phyloP scores from a whole-genome alignment of 2,329 filamentous ascomycete species.

The Pestalotiopsis sp. region DNA sequence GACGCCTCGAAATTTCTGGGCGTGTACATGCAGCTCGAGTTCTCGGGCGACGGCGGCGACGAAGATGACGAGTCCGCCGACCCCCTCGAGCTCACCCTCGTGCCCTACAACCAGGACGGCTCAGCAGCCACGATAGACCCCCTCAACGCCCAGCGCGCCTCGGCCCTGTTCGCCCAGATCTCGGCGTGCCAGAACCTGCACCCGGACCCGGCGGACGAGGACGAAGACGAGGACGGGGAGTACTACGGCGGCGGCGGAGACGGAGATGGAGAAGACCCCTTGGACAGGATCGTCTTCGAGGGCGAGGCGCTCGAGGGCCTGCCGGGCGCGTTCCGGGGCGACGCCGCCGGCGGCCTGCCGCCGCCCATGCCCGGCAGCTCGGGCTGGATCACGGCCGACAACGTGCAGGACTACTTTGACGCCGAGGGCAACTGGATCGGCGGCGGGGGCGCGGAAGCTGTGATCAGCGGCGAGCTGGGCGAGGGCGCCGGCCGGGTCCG shows the following conservation, averaged over 20 bases:
- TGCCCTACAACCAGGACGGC: slow-evolving; percentile 46
- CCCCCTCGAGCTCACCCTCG: slow-evolving; percentile 68
- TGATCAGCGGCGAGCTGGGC: slow-evolving; percentile 55
- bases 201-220: slow-evolving; percentile 66
- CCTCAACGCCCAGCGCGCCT: slow-evolving; percentile 34
- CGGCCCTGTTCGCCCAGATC: slow-evolving; percentile 69
- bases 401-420: slow-evolving; percentile 83
- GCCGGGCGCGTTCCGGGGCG: slow-evolving; percentile 55
- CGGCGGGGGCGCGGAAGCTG: slow-evolving; percentile 39
- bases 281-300: slow-evolving; percentile 60
- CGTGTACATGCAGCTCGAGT: slow-evolving; percentile 71
- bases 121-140: slow-evolving; percentile 32
- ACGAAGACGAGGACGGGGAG: slow-evolving; percentile 58
- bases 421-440: slow-evolving; percentile 78
- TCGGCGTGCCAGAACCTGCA: slow-evolving; percentile 77
- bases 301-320: slow-evolving; percentile 60
- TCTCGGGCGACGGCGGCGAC: slow-evolving; percentile 59
- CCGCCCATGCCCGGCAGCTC: slow-evolving; percentile 73
- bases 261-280: slow-evolving; percentile 53
- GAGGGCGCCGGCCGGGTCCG: slow-evolving; percentile 66
- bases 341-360: slow-evolving; percentile 55
- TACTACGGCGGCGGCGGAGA: slow-evolving; percentile 55
- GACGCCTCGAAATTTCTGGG: slow-evolving; percentile 43
- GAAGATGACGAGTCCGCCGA: slow-evolving; percentile 64
- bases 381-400: slow-evolving; percentile 91